A percentile compares a stretch with the other conserved stretches of the same genome.
Evolutionary conservation across 768 basidiomycete genomes (phyloP).

Genomic region (Russula vinacea): DNA sequence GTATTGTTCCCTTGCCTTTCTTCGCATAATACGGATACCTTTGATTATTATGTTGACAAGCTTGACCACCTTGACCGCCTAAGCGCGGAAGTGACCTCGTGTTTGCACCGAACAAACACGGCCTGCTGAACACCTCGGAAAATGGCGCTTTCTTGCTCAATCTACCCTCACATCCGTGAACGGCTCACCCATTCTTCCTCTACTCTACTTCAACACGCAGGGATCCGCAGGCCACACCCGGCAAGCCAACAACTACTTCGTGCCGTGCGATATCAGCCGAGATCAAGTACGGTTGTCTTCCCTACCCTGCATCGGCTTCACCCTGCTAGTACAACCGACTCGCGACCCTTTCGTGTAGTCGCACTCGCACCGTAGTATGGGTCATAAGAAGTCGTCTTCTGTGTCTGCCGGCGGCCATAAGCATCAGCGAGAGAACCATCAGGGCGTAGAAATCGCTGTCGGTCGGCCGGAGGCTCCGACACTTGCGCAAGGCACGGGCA

Average conservation of each 20-base stretch:
- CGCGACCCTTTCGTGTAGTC: neutral
- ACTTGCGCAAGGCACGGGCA: conserved; percentile 2
- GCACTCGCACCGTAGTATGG: conserved; percentile 6
- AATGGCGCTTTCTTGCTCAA: conserved; percentile 27
- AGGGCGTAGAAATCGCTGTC: conserved; percentile 4
- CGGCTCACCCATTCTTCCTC: conserved; percentile 7
- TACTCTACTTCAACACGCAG: conserved; percentile 11
- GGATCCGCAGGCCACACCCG: conserved; percentile 6
- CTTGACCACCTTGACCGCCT: too few species aligned
- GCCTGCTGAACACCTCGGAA: conserved; percentile 22
- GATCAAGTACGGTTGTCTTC: conserved; percentile 44
- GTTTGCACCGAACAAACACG: conserved; percentile 28
- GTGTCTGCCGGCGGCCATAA: conserved; percentile 14
- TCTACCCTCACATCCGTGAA: conserved; percentile 23
- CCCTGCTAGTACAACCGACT: neutral
- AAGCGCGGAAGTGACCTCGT: conserved; percentile 6
- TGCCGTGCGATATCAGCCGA: conserved; percentile 65
- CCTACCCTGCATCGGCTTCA: neutral
- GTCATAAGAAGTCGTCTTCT: conserved; percentile 21
- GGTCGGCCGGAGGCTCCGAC: conserved; percentile 1
- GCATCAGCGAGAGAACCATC: conserved; percentile 9
- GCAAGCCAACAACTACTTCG: conserved; percentile 54
- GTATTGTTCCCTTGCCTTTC: conserved; percentile 8
- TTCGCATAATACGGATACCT: conserved; percentile 22
- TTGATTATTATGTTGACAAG: neutral